These are phyloP conservation scores for Incumbomyces delicatus DNA, from an alignment of 2,329 filamentous ascomycete species.

Conservation along the genomic window DNA sequence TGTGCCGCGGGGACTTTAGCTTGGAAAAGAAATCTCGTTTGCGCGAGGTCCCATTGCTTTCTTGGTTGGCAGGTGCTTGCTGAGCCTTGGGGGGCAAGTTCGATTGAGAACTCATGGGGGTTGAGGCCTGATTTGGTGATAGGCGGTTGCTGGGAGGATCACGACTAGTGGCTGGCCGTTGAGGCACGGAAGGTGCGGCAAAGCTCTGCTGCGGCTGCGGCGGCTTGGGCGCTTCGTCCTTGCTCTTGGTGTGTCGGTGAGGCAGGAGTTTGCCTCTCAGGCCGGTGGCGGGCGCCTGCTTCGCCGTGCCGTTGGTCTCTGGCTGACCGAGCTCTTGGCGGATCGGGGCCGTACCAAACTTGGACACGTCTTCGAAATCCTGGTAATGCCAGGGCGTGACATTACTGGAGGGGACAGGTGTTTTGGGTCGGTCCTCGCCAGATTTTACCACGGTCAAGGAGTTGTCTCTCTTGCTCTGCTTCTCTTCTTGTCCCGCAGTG, in stretches of 20 bases:
- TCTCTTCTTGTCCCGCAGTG: constrained; percentile 49
- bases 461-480: constrained; percentile 57
- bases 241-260: constrained; percentile 48
- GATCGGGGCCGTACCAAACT: constrained; percentile 20
- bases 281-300: constrained; percentile 39
- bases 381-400: constrained; percentile 98
- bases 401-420: constrained; percentile 67
- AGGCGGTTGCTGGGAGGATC: constrained; percentile 56
- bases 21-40: neutral
- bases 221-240: constrained; percentile 43
- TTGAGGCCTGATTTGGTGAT: constrained; percentile 5
- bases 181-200: constrained; percentile 38
- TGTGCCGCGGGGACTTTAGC: constrained; percentile 11
- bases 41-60: neutral
- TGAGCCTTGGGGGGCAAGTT: neutral
- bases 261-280: constrained; percentile 15
- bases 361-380: constrained; percentile 52
- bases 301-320: constrained; percentile 68
- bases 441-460: constrained; percentile 62
- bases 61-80: neutral
- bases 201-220: constrained; percentile 21
- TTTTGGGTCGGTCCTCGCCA: constrained; percentile 32
- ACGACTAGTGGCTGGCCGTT: constrained; percentile 63
- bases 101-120: constrained; percentile 10
- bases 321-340: constrained; percentile 27